phyloP scores from a whole-genome alignment of 2,329 filamentous ascomycete species.

The Periconia sp. region DNA sequence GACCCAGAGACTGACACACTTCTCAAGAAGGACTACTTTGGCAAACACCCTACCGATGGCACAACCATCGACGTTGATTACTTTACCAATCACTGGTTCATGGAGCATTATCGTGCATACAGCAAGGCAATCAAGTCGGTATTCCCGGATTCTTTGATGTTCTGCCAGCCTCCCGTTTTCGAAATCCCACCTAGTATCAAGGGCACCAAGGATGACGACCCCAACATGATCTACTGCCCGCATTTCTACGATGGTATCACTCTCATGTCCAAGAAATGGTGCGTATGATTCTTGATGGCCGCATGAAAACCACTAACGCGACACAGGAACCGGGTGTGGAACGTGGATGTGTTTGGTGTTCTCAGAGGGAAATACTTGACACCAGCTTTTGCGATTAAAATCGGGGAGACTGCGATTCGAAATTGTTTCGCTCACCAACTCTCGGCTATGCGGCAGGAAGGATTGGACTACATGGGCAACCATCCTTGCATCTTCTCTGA shows the following conservation, averaged over 20 bases:
- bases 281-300: slow-evolving; percentile 2
- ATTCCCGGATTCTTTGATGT: slow-evolving; percentile 80
- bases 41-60: slow-evolving; percentile 73
- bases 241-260: slow-evolving; percentile 98
- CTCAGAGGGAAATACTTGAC: slow-evolving; percentile 85
- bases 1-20: slow-evolving; percentile 77
- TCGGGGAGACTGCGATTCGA: slow-evolving; percentile 90
- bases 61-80: slow-evolving; percentile 75
- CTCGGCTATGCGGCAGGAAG: slow-evolving; percentile 79
- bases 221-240: slow-evolving; percentile 85
- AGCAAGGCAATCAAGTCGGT: slow-evolving; percentile 71
- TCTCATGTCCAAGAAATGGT: slow-evolving; percentile 96
- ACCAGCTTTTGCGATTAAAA: slow-evolving; percentile 87
- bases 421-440: slow-evolving; percentile 92
- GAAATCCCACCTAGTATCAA: slow-evolving; percentile 90
- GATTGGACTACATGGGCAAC: slow-evolving; percentile 81
- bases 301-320: slow-evolving; percentile 12
- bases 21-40: slow-evolving; percentile 84
- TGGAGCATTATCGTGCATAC: slow-evolving; percentile 81
- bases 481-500: slow-evolving; percentile 91
- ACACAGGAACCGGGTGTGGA: slow-evolving; percentile 81
- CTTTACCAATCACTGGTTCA: slow-evolving; percentile 90
- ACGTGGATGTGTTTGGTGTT: slow-evolving; percentile 92
- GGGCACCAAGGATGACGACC: slow-evolving; percentile 84
- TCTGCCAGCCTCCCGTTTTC: slow-evolving; percentile 88